Base-by-base conservation (phyloP, 2,329 filamentous ascomycete species). In the Monosporascus cannonballus region DNA sequence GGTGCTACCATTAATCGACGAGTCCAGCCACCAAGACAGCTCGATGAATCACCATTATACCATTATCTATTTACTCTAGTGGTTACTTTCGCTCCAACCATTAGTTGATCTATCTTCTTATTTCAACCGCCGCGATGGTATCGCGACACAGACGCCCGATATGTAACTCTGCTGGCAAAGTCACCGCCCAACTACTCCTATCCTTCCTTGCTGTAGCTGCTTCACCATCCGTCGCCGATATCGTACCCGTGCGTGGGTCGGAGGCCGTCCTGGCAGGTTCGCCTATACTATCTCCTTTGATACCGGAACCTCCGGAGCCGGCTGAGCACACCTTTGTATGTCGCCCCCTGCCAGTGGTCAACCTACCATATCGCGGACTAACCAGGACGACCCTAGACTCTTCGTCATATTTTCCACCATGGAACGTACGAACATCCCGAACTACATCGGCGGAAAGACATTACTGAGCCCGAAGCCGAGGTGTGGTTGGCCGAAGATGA, bases 321-420 rank as follows among this genome's bases (percentile, higher is more conserved):
- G 74, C 76, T 20, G 76, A 84, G 8, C 82, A 85, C 61, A 72
- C 73, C 37, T 85, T 86, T 61, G 75, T 77, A 65, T 59, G 71
- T 65, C 27, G 38, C 54, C 52, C 18, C 51, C 24, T n/a, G 37
- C 15, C 30, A 18, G 45, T 47, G 30, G 24, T 42, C 48, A 34
- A 34, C 22, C 8, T 41, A 34, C 27, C 46, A 15, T 46, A 24
- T 30, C 17, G 20, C 22, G 20, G 14, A 20, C 56, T 59, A 53
- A 59, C 52, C 2, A 49, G 45, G 15, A n/a, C n/a, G 17, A 39
- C 49, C 17, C 15, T 46, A 60, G 59, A 62, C 68, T 79, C 81
- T 99, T 52, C 86, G 90, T 63, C 93, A 99, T 71, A 86, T 97
- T 64, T 94, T 90, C 72, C 92, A 96, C 68, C 92, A 96, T 72